Conservation (phyloP, 305 asterid species). For the Fraxinus platypoda region DNA sequence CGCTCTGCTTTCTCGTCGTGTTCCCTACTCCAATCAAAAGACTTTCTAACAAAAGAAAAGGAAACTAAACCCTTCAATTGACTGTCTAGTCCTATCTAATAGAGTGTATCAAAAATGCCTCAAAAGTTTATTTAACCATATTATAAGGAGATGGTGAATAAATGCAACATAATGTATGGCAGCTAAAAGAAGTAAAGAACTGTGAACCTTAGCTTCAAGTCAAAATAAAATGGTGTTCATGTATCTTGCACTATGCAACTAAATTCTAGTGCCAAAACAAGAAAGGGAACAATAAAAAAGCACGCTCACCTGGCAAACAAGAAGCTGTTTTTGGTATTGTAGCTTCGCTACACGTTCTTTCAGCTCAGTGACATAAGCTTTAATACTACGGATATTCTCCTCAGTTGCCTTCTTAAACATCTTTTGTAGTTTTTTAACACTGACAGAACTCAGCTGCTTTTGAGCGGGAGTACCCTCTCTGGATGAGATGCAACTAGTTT, state of each 20-base stretch:
- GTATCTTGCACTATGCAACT: not conserved
- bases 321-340: conserved; percentile 94
- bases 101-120: not conserved
- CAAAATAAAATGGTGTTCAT: not conserved
- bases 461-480: conserved; percentile 40
- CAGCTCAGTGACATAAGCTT: conserved; percentile 79
- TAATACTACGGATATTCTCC: conserved; percentile 82
- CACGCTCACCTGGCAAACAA: conserved; percentile 78
- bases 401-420: conserved; percentile 92
- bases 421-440: conserved; percentile 77
- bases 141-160: not conserved
- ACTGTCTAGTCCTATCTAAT: not conserved
- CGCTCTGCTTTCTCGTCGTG: not conserved
- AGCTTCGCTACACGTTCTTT: conserved; percentile 95
- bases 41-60: not conserved
- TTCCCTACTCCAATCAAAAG: not conserved
- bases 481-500: conserved; percentile 35
- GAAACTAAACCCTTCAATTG: not conserved
- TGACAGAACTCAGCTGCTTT: not conserved
- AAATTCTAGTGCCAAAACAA: not conserved
- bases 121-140: not conserved
- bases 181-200: not conserved
- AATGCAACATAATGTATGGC: not conserved
- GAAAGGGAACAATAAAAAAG: conserved; percentile 5
- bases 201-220: not conserved